phyloP scores from a whole-genome alignment of 2,329 filamentous ascomycete species.

The Knoxdaviesia capensis region DNA sequence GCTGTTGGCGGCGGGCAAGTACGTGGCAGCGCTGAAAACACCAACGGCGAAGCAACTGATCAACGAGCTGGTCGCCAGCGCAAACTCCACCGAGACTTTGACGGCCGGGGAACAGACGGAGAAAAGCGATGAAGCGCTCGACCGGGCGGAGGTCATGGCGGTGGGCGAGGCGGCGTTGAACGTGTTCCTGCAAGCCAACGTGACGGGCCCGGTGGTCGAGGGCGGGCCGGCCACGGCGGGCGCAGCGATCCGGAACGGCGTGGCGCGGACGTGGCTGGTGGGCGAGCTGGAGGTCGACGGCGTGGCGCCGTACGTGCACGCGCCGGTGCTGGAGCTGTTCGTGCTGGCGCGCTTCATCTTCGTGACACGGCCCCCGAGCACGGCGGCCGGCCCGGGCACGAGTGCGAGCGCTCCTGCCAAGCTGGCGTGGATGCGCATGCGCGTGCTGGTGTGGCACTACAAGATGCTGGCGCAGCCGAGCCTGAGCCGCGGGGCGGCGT shows the following conservation, averaged over 20 bases:
- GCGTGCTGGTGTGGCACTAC: constrained; percentile 52
- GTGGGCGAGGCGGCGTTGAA: constrained; percentile 51
- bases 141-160: constrained; percentile 14
- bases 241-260: constrained; percentile 12
- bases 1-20: not conserved
- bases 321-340: constrained; percentile 69
- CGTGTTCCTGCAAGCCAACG: constrained; percentile 68
- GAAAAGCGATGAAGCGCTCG: not conserved
- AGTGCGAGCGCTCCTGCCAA: constrained; percentile 10
- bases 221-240: constrained; percentile 11
- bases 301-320: constrained; percentile 66
- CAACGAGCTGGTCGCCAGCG: not conserved
- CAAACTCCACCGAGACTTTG: too few relatives aligned
- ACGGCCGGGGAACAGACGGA: too few relatives aligned
- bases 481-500: constrained; percentile 30
- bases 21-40: not conserved
- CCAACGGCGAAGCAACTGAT: not conserved
- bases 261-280: constrained; percentile 38
- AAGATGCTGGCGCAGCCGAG: constrained; percentile 38
- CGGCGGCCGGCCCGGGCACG: constrained; percentile 13
- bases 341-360: constrained; percentile 38
- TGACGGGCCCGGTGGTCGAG: constrained; percentile 63
- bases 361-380: constrained; percentile 9
- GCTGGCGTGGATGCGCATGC: constrained; percentile 42
- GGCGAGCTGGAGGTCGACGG: constrained; percentile 59